Conservation (phyloP, 306 rosid genomes). For the Sesbania bispinosa region DNA sequence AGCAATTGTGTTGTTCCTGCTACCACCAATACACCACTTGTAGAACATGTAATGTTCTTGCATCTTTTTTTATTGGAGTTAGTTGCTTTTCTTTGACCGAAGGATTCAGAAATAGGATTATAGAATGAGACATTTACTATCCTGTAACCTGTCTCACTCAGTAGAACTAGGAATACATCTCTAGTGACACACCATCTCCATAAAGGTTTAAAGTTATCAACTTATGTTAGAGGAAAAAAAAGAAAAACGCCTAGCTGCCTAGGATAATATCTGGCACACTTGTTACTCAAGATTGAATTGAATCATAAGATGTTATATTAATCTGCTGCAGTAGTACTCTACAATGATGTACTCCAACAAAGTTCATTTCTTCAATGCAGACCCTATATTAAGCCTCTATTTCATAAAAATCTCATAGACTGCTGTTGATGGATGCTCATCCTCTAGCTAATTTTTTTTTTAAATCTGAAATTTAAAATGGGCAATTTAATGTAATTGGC, state of each 20-base stretch:
- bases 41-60: slow-evolving; percentile 48
- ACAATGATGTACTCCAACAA: neutral
- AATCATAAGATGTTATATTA: neutral
- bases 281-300: neutral
- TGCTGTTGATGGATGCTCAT: neutral
- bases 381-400: neutral
- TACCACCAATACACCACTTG: slow-evolving; percentile 65
- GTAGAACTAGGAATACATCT: neutral
- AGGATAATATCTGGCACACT: neutral
- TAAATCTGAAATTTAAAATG: neutral
- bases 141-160: neutral
- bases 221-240: neutral
- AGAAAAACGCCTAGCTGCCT: neutral
- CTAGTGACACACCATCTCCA: neutral
- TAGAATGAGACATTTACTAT: neutral
- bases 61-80: slow-evolving; percentile 2
- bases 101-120: neutral
- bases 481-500: neutral
- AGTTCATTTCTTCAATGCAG: neutral
- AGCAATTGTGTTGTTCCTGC: slow-evolving; percentile 82
- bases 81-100: slow-evolving; percentile 7
- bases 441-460: neutral
- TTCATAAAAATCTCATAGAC: neutral
- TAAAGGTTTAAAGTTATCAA: neutral
- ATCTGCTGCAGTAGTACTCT: neutral